These are phyloP conservation scores for Dionaea muscipula DNA, from an alignment of 179 eudicot genomes.

Conservation along the genomic window DNA sequence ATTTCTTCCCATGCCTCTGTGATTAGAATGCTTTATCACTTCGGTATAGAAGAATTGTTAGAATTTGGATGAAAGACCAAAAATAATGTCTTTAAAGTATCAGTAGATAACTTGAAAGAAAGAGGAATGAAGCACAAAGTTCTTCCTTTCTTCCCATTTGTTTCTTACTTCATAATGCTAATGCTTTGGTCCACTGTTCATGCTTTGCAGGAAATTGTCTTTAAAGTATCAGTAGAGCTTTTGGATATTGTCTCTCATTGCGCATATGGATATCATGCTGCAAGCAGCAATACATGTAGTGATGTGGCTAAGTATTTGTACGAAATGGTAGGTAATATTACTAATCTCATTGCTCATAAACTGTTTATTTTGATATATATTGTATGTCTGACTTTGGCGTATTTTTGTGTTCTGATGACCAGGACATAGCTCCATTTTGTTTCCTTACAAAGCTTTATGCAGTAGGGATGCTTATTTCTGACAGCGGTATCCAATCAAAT, in stretches of 20 bases:
- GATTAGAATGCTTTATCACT: not conserved
- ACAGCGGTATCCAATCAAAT: constrained; percentile 20
- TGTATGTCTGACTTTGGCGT: not conserved
- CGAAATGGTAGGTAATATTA: constrained; percentile 28
- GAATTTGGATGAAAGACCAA: too few relatives aligned
- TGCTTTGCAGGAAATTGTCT: constrained; percentile 38
- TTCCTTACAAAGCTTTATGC: constrained; percentile 49
- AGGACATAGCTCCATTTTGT: constrained; percentile 32
- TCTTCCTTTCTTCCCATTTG: too few relatives aligned
- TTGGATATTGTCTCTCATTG: constrained; percentile 47
- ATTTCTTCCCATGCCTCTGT: not conserved
- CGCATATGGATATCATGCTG: constrained; percentile 48
- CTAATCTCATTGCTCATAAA: constrained; percentile 27
- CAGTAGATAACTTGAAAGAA: too few relatives aligned
- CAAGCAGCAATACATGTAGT: constrained; percentile 20
- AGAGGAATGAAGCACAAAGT: too few relatives aligned
- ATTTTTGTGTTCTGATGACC: constrained; percentile 14
- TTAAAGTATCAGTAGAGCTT: constrained; percentile 31
- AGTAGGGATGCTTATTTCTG: constrained; percentile 36
- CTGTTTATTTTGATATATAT: not conserved
- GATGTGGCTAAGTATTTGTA: constrained; percentile 38
- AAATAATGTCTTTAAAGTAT: too few relatives aligned
- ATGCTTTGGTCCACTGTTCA: constrained; percentile 2
- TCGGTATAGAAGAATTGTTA: not conserved
- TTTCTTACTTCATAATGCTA: not conserved